These are phyloP conservation scores for Aureobasidium sp. DNA, from an alignment of 2,329 filamentous ascomycete species.

Conservation along the genomic window DNA sequence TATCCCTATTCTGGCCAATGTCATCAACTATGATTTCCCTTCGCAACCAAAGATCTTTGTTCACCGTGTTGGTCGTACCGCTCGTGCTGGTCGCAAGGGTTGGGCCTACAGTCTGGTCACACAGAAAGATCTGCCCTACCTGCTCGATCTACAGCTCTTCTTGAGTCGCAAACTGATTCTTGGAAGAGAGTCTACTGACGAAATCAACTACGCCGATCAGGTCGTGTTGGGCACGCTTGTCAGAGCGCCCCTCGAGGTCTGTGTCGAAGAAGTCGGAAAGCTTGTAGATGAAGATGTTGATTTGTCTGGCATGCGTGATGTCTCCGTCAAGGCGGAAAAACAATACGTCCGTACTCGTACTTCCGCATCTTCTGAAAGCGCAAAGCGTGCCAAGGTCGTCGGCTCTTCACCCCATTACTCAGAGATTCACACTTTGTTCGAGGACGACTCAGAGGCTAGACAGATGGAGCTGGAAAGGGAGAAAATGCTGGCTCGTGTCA, in stretches of 20 bases:
- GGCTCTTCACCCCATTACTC: slow-evolving; percentile 61
- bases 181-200: slow-evolving; percentile 53
- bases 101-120: slow-evolving; percentile 93
- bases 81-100: slow-evolving; percentile 81
- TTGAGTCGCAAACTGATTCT: slow-evolving; percentile 74
- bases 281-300: slow-evolving; percentile 67
- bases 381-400: slow-evolving; percentile 74
- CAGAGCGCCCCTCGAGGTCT: slow-evolving; percentile 63
- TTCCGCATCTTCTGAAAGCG: slow-evolving; percentile 81
- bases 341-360: slow-evolving; percentile 86
- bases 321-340: slow-evolving; percentile 82
- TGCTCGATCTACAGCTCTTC: slow-evolving; percentile 90
- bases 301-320: slow-evolving; percentile 58
- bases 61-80: slow-evolving; percentile 91
- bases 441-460: slow-evolving; percentile 50
- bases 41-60: slow-evolving; percentile 95
- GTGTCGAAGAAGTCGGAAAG: slow-evolving; percentile 77
- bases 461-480: slow-evolving; percentile 63
- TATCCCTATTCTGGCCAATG: slow-evolving; percentile 90
- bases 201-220: slow-evolving; percentile 68
- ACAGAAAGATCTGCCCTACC: slow-evolving; percentile 80
- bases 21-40: slow-evolving; percentile 98
- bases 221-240: slow-evolving; percentile 72
- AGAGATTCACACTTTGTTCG: slow-evolving; percentile 71
- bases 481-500: slow-evolving; percentile 81